phyloP scores from a whole-genome alignment of 805 yeast genomes.

The Yarrowia osloensis region DNA sequence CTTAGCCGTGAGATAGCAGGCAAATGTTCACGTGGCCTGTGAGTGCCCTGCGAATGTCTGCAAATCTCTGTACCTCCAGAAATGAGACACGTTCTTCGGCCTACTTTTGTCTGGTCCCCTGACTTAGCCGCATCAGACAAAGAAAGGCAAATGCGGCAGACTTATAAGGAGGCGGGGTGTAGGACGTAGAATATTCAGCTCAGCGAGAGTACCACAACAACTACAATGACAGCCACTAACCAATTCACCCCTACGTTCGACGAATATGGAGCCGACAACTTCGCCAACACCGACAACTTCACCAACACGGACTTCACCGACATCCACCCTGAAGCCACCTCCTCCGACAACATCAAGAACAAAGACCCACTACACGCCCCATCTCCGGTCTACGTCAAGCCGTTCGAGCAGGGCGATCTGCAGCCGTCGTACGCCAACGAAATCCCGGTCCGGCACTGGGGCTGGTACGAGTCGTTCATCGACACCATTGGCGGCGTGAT shows the following conservation, averaged over 20 bases:
- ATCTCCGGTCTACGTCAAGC: constrained; percentile 38
- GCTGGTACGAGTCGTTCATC: constrained; percentile 44
- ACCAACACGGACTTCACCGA: constrained; percentile 41
- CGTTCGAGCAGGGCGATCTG: constrained; percentile 37
- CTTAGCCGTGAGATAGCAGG: not conserved
- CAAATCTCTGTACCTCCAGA: too few relatives aligned
- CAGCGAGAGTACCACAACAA: too few relatives aligned
- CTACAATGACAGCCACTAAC: not conserved
- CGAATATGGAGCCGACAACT: constrained; percentile 28
- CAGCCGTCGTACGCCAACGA: constrained; percentile 44
- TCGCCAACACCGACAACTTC: constrained; percentile 38
- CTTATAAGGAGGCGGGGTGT: too few relatives aligned
- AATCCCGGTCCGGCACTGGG: constrained; percentile 43
- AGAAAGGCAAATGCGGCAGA: constrained; percentile 2
- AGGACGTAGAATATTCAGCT: too few relatives aligned
- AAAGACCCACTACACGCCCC: not conserved
- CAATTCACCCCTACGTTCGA: constrained; percentile 5
- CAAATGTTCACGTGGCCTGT: not conserved
- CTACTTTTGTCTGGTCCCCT: constrained; percentile 18
- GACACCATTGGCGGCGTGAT: constrained; percentile 48
- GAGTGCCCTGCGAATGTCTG: too few relatives aligned
- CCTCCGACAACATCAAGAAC: not conserved
- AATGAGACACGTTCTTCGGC: too few relatives aligned
- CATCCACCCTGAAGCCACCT: not conserved
- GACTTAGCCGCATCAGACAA: constrained; percentile 27